Percentiles rank a stretch among this genome's conserved stretches.
phyloP scores from a whole-genome alignment of 1,284 basidiomycete genomes.

The Cerrena zonata region DNA sequence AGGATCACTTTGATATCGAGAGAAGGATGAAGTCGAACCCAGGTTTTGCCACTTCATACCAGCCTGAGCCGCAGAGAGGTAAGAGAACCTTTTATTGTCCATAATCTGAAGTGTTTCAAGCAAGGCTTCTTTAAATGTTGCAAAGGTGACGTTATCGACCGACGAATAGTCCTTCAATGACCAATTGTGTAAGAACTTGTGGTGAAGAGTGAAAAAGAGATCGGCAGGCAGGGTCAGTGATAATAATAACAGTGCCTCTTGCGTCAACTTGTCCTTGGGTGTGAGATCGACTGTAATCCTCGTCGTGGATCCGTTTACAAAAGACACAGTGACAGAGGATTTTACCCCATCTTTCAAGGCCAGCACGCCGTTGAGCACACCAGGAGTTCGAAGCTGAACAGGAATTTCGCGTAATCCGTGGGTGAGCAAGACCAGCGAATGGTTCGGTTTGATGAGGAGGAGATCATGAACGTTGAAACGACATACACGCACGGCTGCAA shows the following conservation, averaged over 20 bases:
- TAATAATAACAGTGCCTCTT: slow-evolving; percentile 55
- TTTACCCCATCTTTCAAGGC: slow-evolving; percentile 20
- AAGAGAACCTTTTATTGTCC: too few species aligned
- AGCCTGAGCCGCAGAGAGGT: slow-evolving; percentile 10
- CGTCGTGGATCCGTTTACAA: slow-evolving; percentile 15
- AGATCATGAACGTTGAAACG: slow-evolving; percentile 63
- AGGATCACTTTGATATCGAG: slow-evolving; percentile 35
- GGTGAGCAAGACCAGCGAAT: slow-evolving; percentile 49
- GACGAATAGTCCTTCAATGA: slow-evolving; percentile 36
- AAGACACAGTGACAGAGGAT: slow-evolving; percentile 23
- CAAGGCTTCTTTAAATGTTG: slow-evolving; percentile 48
- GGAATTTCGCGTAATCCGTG: slow-evolving; percentile 53
- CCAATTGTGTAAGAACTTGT: slow-evolving; percentile 54
- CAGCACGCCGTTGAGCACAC: slow-evolving; percentile 4
- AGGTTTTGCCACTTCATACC: slow-evolving; percentile 14
- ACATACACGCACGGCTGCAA: slow-evolving; percentile 56
- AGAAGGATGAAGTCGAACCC: slow-evolving; percentile 10
- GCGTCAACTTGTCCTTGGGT: slow-evolving; percentile 39
- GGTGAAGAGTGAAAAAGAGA: slow-evolving; percentile 52
- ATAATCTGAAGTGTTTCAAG: slow-evolving; percentile 46
- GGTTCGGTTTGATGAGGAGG: slow-evolving; percentile 53
- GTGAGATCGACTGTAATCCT: slow-evolving; percentile 24
- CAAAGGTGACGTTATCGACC: slow-evolving; percentile 48
- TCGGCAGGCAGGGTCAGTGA: slow-evolving; percentile 54
- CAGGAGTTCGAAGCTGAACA: slow-evolving; percentile 18